phyloP scores from a whole-genome alignment of 352 stramenopile genomes.

The Phytophthora uliginosa region DNA sequence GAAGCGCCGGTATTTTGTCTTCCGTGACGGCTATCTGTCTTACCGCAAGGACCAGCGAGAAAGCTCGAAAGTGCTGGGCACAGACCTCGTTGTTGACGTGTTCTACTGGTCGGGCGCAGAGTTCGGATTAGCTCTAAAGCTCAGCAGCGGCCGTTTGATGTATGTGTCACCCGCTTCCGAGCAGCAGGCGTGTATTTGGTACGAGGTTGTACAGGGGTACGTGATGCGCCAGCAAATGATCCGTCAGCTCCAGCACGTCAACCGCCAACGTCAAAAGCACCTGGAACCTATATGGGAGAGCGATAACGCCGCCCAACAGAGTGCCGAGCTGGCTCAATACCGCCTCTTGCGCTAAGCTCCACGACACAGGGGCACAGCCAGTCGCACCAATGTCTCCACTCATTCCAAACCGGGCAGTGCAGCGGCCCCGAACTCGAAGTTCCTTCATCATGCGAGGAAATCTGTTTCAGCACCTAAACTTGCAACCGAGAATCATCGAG shows the following conservation, averaged over 20 bases:
- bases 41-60: conserved; percentile 76
- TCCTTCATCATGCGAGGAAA: conserved; percentile 23
- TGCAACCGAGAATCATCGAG: conserved; percentile 15
- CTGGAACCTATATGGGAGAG: conserved; percentile 54
- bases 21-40: conserved; percentile 67
- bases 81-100: conserved; percentile 61
- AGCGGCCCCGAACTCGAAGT: not conserved
- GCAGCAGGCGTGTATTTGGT: conserved; percentile 69
- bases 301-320: conserved; percentile 37
- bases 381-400: not conserved
- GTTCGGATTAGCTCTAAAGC: conserved; percentile 61
- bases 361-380: not conserved
- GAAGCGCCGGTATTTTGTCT: conserved; percentile 85
- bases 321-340: conserved; percentile 28
- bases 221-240: conserved; percentile 46
- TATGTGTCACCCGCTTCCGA: conserved; percentile 61
- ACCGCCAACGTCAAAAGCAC: conserved; percentile 50
- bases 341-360: conserved; percentile 24
- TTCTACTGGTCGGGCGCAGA: conserved; percentile 60
- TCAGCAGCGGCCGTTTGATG: conserved; percentile 57
- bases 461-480: conserved; percentile 13
- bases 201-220: conserved; percentile 69
- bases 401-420: not conserved
- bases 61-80: conserved; percentile 54
- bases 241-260: conserved; percentile 50